Conservation (phyloP, 352 stramenopile genomes). For the Globisporangium solare region DNA sequence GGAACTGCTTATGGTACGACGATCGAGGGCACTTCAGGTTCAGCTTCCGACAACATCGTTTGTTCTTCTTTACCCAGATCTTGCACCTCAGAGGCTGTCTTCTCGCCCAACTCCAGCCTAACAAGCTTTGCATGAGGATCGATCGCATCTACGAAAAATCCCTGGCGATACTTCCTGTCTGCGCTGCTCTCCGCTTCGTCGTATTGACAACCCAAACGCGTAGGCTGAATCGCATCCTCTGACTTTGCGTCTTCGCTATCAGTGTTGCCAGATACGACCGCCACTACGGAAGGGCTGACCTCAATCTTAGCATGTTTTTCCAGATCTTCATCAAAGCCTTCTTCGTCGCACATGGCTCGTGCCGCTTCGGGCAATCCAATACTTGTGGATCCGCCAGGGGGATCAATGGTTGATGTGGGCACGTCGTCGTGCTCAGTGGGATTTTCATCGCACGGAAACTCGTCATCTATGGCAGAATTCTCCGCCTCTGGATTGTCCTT, state of each 20-base stretch:
- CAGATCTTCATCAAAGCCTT: background rate
- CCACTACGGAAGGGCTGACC: background rate
- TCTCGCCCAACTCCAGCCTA: too few relatives aligned
- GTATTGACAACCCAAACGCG: background rate
- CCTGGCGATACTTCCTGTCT: background rate
- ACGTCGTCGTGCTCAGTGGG: background rate
- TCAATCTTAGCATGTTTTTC: background rate
- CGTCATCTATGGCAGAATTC: background rate
- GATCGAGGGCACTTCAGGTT: background rate
- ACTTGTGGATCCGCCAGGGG: background rate
- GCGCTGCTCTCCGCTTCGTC: background rate
- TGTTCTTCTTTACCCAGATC: too few relatives aligned
- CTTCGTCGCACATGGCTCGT: background rate
- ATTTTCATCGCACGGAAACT: background rate
- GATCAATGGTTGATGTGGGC: background rate
- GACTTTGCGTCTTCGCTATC: background rate
- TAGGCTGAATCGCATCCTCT: background rate
- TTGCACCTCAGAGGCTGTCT: background rate
- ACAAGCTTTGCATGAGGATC: background rate
- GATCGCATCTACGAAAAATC: slow-evolving; percentile 5
- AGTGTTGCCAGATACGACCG: background rate
- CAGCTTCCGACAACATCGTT: background rate
- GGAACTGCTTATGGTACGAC: background rate
- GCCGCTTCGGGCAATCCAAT: background rate
- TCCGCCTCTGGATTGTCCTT: background rate